phyloP scores from a whole-genome alignment of 345 rosid genomes.

The Eucalyptus globulus region DNA sequence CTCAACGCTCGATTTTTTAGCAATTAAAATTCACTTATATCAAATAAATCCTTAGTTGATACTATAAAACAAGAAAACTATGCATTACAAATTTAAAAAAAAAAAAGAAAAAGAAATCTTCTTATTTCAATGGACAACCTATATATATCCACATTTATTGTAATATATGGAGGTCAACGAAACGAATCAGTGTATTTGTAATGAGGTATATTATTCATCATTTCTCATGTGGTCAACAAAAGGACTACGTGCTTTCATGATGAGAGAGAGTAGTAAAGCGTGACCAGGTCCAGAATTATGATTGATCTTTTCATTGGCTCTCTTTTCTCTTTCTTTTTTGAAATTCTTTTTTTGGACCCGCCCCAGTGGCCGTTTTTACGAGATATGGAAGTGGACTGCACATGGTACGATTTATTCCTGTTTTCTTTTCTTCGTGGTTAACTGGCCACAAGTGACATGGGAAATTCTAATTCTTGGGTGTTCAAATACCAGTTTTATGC shows the following conservation, averaged over 20 bases:
- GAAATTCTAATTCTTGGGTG: background rate
- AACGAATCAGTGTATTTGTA: background rate
- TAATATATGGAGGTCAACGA: background rate
- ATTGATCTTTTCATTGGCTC: background rate
- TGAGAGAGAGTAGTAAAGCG: background rate
- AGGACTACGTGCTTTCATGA: background rate
- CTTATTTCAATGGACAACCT: background rate
- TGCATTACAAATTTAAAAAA: background rate
- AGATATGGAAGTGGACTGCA: background rate
- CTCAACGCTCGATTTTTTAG: background rate
- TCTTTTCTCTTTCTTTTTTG: background rate
- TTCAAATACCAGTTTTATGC: background rate
- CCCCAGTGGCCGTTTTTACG: background rate
- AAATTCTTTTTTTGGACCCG: background rate
- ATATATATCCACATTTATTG: background rate
- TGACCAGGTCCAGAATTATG: background rate
- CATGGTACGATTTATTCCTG: background rate
- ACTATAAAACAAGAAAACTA: background rate
- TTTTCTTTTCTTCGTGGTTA: background rate
- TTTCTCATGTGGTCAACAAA: background rate
- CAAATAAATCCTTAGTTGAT: background rate
- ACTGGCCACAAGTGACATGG: background rate
- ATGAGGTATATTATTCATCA: background rate
- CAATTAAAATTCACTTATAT: background rate
- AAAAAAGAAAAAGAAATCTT: background rate